Percentiles rank a stretch among this genome's conserved stretches.
Conservation (phyloP, 208 protist species). For the Herpetomonas samuelpessoai region DNA sequence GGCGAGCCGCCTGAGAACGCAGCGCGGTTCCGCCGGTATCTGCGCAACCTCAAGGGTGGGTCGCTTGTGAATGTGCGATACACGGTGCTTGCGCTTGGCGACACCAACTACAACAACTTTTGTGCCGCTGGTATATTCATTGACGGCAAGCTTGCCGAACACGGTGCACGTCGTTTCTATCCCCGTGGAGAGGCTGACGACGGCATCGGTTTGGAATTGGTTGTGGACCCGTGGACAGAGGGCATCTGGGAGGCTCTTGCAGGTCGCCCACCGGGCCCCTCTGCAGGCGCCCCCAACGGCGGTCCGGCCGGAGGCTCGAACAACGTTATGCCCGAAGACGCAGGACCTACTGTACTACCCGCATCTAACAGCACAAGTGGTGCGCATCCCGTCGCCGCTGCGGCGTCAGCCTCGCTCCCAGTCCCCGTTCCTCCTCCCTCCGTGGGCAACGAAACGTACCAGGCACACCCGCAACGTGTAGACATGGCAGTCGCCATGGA, state of each 20-base stretch:
- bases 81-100: constrained; percentile 65
- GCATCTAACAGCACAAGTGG: no score
- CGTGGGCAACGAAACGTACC: constrained; percentile 5
- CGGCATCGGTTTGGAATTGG: constrained; percentile 49
- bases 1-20: constrained; percentile 79
- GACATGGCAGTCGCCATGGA: constrained; percentile 37
- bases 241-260: constrained; percentile 33
- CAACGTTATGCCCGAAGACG: background rate
- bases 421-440: background rate
- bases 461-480: constrained; percentile 7
- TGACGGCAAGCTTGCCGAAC: constrained; percentile 46
- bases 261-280: background rate
- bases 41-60: constrained; percentile 35
- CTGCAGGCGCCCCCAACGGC: background rate
- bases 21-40: constrained; percentile 46
- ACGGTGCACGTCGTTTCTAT: constrained; percentile 51
- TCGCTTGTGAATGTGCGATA: constrained; percentile 37
- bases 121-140: constrained; percentile 54
- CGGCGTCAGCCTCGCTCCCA: no score
- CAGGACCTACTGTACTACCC: background rate
- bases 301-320: background rate
- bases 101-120: constrained; percentile 84
- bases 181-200: constrained; percentile 74
- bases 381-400: background rate
- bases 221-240: constrained; percentile 68